Conservation (phyloP, 2,329 filamentous ascomycete species). For the Fonsecaea multimorphosa region DNA sequence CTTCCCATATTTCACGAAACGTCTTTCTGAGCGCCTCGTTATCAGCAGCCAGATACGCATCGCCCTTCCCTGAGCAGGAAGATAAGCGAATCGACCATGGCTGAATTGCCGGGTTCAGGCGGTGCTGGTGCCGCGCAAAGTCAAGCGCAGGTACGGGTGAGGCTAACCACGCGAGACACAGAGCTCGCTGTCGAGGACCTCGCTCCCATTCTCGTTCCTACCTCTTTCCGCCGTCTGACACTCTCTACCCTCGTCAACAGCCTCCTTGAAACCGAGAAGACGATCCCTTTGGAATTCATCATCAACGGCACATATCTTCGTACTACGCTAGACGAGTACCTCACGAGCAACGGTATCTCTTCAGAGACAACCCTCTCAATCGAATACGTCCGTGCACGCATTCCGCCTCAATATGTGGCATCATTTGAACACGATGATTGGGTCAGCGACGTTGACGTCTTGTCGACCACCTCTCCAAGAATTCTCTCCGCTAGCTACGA, state of each 20-base stretch:
- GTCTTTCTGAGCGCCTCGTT: not conserved
- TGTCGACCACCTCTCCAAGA: conserved; percentile 69
- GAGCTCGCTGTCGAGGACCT: conserved; percentile 61
- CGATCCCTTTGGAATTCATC: conserved; percentile 79
- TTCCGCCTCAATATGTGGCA: conserved; percentile 86
- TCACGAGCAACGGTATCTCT: conserved; percentile 83
- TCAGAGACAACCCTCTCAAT: conserved; percentile 84
- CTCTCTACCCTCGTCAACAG: conserved; percentile 69
- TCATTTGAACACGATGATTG: conserved; percentile 98
- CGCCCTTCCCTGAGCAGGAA: not conserved
- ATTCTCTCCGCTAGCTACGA: conserved; percentile 95
- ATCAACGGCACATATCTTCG: conserved; percentile 92
- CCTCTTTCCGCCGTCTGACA: conserved; percentile 63
- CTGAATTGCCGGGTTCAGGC: not conserved
- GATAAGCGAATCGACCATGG: not conserved
- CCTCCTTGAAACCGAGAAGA: conserved; percentile 61
- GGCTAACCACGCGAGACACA: conserved; percentile 59
- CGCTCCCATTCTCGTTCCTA: conserved; percentile 62
- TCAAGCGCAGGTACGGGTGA: conserved; percentile 58
- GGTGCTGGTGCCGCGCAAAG: not conserved
- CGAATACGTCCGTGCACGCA: conserved; percentile 89
- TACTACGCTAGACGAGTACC: conserved; percentile 87
- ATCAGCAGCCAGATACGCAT: not conserved
- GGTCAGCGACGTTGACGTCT: conserved; percentile 85
- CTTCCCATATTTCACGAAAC: not conserved